These are phyloP conservation scores for Acanthamoeba culbertsoni DNA, from an alignment of 208 protist species.

Conservation along the genomic window DNA sequence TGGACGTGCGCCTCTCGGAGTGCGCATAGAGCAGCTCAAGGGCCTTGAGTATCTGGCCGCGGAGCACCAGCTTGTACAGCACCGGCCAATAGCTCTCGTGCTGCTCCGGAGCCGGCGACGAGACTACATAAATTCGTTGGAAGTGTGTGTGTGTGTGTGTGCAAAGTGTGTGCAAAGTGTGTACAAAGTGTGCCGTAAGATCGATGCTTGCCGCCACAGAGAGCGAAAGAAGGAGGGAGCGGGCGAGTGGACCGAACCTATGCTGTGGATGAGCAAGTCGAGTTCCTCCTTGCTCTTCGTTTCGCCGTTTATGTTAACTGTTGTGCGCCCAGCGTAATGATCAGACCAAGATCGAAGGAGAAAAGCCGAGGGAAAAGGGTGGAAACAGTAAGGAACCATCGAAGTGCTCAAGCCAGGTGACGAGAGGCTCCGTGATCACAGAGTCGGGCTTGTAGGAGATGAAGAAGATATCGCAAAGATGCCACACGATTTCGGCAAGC, in stretches of 20 bases:
- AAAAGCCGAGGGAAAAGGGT: neutral
- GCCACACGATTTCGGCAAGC: constrained; percentile 41
- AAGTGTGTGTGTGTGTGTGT: no score
- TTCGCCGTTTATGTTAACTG: constrained; percentile 4
- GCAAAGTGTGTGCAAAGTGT: no score
- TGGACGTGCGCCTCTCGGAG: neutral
- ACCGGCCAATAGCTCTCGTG: constrained; percentile 53
- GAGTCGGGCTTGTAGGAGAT: constrained; percentile 17
- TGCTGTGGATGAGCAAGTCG: neutral
- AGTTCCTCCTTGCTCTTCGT: constrained; percentile 1
- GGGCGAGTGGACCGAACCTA: neutral
- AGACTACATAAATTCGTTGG: no score
- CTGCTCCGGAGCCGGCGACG: neutral
- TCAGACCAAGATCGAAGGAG: neutral
- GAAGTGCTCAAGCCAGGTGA: constrained; percentile 51
- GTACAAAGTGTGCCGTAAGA: no score
- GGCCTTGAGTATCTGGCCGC: constrained; percentile 35
- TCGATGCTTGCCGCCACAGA: no score
- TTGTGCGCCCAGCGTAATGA: neutral
- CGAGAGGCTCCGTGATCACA: constrained; percentile 31
- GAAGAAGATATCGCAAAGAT: constrained; percentile 55
- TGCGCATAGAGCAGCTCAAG: constrained; percentile 51
- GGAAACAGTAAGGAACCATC: neutral
- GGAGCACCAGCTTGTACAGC: constrained; percentile 41
- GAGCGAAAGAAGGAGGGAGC: neutral